Percentiles rank a stretch among this genome's conserved stretches.
Conservation (phyloP, 305 asterid species). For the Rubia tinctorum region DNA sequence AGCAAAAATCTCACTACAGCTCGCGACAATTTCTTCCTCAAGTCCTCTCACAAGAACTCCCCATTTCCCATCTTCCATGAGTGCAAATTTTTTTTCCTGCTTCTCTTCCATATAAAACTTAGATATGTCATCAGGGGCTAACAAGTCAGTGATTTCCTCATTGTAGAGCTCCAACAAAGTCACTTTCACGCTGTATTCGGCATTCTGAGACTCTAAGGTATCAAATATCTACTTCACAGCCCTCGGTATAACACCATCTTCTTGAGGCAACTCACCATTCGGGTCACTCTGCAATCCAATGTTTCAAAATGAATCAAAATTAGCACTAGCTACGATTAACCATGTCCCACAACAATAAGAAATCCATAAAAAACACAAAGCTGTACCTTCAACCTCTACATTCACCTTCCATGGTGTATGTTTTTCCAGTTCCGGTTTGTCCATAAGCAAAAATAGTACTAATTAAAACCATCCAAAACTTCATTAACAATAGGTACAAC, state of each 20-base stretch:
- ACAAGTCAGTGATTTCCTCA: conserved; percentile 90
- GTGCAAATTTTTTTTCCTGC: conserved; percentile 82
- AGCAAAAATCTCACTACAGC: conserved; percentile 77
- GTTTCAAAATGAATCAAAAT: neutral
- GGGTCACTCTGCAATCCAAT: conserved; percentile 52
- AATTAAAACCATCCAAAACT: no score
- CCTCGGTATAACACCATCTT: conserved; percentile 93
- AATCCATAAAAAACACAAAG: neutral
- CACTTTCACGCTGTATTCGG: conserved; percentile 91
- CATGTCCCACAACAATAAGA: conserved; percentile 4
- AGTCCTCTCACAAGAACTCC: conserved; percentile 97
- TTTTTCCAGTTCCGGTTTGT: conserved; percentile 94
- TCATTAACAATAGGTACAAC: no score
- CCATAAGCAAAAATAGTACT: conserved; percentile 97
- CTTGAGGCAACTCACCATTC: conserved; percentile 80
- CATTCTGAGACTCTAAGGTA: conserved; percentile 86
- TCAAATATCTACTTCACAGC: conserved; percentile 91
- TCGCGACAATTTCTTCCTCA: conserved; percentile 89
- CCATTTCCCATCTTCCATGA: conserved; percentile 98
- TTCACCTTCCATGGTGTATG: conserved; percentile 94
- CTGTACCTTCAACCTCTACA: conserved; percentile 77
- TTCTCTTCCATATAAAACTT: conserved; percentile 78
- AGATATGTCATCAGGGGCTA: conserved; percentile 84
- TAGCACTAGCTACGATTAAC: neutral
- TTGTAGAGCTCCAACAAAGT: conserved; percentile 92